Conservation (phyloP, 305 asterid genomes). For the Fraxinus sp. region DNA sequence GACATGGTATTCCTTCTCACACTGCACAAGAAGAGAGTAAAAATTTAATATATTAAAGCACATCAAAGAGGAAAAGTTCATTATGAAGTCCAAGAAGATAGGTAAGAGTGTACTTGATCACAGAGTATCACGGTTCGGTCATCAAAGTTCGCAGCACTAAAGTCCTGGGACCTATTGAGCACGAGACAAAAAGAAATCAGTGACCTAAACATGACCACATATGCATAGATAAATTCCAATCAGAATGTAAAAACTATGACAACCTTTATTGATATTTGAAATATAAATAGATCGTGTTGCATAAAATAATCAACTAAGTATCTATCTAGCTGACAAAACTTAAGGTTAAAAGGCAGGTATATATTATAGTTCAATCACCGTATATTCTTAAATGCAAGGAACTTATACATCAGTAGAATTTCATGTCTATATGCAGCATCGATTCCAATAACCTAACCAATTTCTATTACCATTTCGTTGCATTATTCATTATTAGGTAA, state of each 20-base stretch:
- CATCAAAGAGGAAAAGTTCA: background rate
- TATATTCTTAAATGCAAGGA: background rate
- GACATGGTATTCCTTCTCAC: constrained; percentile 97
- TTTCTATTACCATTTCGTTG: background rate
- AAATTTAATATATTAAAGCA: background rate
- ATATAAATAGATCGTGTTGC: background rate
- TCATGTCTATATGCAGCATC: background rate
- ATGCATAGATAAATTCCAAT: background rate
- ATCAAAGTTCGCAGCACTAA: constrained; percentile 86
- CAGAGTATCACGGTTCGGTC: constrained; percentile 91
- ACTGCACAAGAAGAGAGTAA: constrained; percentile 39
- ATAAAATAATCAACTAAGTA: background rate
- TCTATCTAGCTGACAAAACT: background rate
- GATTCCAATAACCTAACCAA: background rate
- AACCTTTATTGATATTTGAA: background rate
- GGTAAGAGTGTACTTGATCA: constrained; percentile 59
- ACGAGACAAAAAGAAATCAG: constrained; percentile 17
- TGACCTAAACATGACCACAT: background rate
- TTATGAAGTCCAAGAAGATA: constrained; percentile 2
- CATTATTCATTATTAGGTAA: background rate
- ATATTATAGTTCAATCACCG: background rate
- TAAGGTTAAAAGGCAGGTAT: background rate
- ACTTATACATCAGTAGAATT: background rate
- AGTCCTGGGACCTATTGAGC: constrained; percentile 71
- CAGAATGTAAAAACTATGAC: background rate